Percentiles rank a stretch among this genome's conserved stretches.
These are phyloP conservation scores for Pleurotus cornucopiae DNA, from an alignment of 768 basidiomycete genomes.

Conservation along the genomic window DNA sequence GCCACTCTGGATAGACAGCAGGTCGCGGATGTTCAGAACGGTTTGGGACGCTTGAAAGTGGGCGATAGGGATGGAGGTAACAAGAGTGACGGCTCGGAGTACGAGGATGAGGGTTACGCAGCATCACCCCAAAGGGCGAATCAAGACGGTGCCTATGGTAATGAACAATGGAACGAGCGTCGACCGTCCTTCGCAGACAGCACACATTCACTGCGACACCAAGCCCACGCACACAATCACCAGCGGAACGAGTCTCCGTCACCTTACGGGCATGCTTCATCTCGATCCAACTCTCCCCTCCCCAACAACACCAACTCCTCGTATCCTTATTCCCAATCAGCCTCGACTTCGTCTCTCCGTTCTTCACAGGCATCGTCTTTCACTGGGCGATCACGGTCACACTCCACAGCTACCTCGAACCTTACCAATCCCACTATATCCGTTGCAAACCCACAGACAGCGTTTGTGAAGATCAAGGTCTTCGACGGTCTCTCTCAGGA, in stretches of 20 bases:
- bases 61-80: slow-evolving; percentile 34
- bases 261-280: slow-evolving; percentile 38
- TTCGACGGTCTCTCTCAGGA: slow-evolving; percentile 93
- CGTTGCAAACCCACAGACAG: slow-evolving; percentile 71
- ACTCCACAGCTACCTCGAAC: slow-evolving; percentile 48
- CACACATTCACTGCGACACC: slow-evolving; percentile 28
- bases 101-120: slow-evolving; percentile 55
- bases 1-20: slow-evolving; percentile 31
- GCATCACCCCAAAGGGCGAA: slow-evolving; percentile 36
- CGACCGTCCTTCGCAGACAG: slow-evolving; percentile 28
- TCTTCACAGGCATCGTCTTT: slow-evolving; percentile 50
- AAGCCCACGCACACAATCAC: slow-evolving; percentile 43
- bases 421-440: slow-evolving; percentile 72
- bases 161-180: slow-evolving; percentile 19
- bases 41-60: slow-evolving; percentile 47
- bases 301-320: slow-evolving; percentile 10
- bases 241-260: slow-evolving; percentile 47
- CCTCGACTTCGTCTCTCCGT: slow-evolving; percentile 45
- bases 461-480: slow-evolving; percentile 98
- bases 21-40: slow-evolving; percentile 40
- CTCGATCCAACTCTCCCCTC: slow-evolving; percentile 29
- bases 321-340: slow-evolving; percentile 23
- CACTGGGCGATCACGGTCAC: slow-evolving; percentile 50
- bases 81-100: slow-evolving; percentile 62
- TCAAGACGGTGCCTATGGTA: slow-evolving; percentile 33